These are phyloP conservation scores for Colletotrichum lindemuthianum DNA, from an alignment of 2,329 filamentous ascomycete species.

Conservation along the genomic window DNA sequence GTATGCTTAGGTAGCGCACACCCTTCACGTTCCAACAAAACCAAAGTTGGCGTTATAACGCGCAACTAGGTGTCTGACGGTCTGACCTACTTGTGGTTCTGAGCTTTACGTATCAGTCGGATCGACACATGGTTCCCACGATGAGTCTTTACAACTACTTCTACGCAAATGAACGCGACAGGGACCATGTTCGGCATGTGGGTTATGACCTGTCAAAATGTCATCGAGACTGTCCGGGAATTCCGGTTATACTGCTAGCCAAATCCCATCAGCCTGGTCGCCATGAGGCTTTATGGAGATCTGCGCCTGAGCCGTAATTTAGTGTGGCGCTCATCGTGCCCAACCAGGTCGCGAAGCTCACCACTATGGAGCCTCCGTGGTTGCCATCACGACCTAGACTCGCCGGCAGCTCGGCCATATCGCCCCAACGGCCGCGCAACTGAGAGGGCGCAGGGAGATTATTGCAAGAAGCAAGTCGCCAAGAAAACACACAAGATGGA, in stretches of 20 bases:
- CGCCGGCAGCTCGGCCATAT: slow-evolving; percentile 16
- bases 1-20: too few relatives aligned
- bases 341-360: slow-evolving; percentile 20
- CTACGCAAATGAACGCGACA: too few relatives aligned
- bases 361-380: slow-evolving; percentile 16
- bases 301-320: slow-evolving; percentile 16
- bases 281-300: slow-evolving; percentile 11
- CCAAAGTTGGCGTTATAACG: too few relatives aligned
- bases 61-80: too few relatives aligned
- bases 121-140: too few relatives aligned
- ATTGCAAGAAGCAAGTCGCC: not conserved
- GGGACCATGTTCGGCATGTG: too few relatives aligned
- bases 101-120: too few relatives aligned
- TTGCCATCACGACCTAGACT: slow-evolving; percentile 17
- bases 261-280: not conserved
- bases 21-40: too few relatives aligned
- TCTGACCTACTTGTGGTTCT: too few relatives aligned
- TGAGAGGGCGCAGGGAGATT: slow-evolving; percentile 3
- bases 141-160: too few relatives aligned
- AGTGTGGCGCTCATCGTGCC: slow-evolving; percentile 5
- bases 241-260: not conserved
- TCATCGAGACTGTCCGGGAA: not conserved
- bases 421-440: slow-evolving; percentile 25
- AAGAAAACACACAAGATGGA: slow-evolving; percentile 15
- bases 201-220: not conserved